Percentiles rank a stretch among this genome's conserved stretches.
phyloP scores from a whole-genome alignment of 306 rosid genomes.

The Fragaria vesca region DNA sequence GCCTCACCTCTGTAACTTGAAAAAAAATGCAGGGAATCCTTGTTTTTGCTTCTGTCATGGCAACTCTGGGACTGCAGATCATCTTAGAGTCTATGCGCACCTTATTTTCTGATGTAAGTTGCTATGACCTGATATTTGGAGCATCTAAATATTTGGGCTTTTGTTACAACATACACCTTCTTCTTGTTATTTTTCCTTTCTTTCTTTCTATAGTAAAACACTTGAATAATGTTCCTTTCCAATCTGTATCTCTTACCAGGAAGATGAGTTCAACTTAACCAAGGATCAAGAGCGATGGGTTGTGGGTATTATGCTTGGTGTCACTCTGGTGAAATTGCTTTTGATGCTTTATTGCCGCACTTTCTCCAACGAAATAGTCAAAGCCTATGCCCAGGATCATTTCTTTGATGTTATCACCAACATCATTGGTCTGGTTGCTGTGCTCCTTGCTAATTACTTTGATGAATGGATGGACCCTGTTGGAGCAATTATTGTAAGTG shows the following conservation, averaged over 20 bases:
- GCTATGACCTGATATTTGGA: slow-evolving; percentile 7
- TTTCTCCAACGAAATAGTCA: slow-evolving; percentile 81
- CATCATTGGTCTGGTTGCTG: slow-evolving; percentile 86
- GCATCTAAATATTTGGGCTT: not conserved
- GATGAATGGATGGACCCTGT: slow-evolving; percentile 93
- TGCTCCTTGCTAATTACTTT: slow-evolving; percentile 80
- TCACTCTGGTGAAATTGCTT: slow-evolving; percentile 73
- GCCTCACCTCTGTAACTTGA: not conserved
- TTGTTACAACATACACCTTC: not conserved
- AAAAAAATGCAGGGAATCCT: slow-evolving; percentile 74
- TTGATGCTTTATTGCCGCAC: slow-evolving; percentile 81
- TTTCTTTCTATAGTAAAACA: slow-evolving; percentile 9
- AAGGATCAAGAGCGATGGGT: slow-evolving; percentile 86
- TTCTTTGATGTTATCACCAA: slow-evolving; percentile 97
- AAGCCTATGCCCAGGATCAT: slow-evolving; percentile 98
- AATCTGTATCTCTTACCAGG: slow-evolving; percentile 39
- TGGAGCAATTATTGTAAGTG: slow-evolving; percentile 93
- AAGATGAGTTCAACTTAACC: slow-evolving; percentile 56
- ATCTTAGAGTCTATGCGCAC: slow-evolving; percentile 88
- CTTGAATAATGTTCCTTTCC: not conserved
- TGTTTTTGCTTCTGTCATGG: slow-evolving; percentile 99
- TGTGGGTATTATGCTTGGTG: slow-evolving; percentile 90
- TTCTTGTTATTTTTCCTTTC: not conserved
- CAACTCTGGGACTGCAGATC: slow-evolving; percentile 94
- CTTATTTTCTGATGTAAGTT: slow-evolving; percentile 63